A percentile compares a stretch with the other conserved stretches of the same genome.
Conservation (phyloP, 78 protist species). For the Dictyostelium citrinum region DNA sequence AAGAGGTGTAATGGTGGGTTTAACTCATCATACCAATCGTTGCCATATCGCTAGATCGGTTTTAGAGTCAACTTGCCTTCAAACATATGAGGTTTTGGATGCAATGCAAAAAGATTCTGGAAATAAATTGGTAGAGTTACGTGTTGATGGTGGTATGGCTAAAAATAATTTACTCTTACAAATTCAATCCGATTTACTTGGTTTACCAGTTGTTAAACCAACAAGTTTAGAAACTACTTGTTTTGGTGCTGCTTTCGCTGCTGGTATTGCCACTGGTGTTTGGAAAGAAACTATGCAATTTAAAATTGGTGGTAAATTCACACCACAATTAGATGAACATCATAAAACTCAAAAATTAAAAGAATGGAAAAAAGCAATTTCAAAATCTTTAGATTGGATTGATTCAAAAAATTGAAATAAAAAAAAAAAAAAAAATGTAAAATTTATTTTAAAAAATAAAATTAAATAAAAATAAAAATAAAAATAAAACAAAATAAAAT, state of each 20-base stretch:
- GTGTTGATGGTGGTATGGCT: constrained; percentile 93
- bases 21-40: constrained; percentile 85
- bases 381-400: constrained; percentile 80
- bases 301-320: constrained; percentile 15
- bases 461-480: no score
- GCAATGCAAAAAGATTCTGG: constrained; percentile 82
- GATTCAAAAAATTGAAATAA: not conserved
- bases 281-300: constrained; percentile 24
- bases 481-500: no score
- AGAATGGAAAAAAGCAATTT: constrained; percentile 81
- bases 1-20: constrained; percentile 82
- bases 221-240: constrained; percentile 85
- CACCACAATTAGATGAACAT: not conserved
- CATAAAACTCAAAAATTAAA: not conserved
- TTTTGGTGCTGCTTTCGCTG: constrained; percentile 91
- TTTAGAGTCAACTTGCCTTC: constrained; percentile 86
- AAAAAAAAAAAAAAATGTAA: not conserved
- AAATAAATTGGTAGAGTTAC: constrained; percentile 15
- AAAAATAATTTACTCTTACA: constrained; percentile 79
- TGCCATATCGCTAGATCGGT: constrained; percentile 90
- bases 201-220: constrained; percentile 81
- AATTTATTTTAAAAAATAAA: no score
- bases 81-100: constrained; percentile 82
- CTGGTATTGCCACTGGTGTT: constrained; percentile 78
- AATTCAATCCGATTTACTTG: constrained; percentile 85